phyloP scores from a whole-genome alignment of 345 rosid genomes.

The Jatropha curcas region DNA sequence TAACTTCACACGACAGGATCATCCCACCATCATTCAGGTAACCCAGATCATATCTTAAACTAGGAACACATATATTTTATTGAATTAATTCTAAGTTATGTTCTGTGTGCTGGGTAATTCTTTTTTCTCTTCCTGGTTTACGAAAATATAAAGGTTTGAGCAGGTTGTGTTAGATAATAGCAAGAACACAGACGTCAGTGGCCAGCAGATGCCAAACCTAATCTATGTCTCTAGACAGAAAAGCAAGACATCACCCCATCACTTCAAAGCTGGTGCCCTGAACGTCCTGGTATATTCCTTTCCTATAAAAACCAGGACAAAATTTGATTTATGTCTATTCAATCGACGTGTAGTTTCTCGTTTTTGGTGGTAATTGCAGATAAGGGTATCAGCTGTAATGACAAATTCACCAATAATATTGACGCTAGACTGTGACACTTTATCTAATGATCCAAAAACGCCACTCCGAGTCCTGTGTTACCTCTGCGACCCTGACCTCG shows the following conservation, averaged over 20 bases:
- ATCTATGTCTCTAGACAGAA: conserved; percentile 70
- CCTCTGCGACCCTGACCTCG: conserved; percentile 35
- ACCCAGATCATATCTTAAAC: too few species aligned
- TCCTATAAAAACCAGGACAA: too few species aligned
- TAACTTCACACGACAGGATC: conserved; percentile 51
- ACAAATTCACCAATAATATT: conserved; percentile 67
- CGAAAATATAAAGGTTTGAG: background rate
- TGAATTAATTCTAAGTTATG: too few species aligned
- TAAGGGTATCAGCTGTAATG: conserved; percentile 70
- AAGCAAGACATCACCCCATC: conserved; percentile 45
- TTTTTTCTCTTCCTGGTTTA: too few species aligned
- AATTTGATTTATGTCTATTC: too few species aligned
- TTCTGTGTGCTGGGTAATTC: too few species aligned
- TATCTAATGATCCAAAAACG: conserved; percentile 67
- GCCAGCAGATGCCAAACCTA: conserved; percentile 52
- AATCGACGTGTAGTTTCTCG: too few species aligned
- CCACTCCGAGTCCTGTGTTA: conserved; percentile 55
- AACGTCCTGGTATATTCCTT: conserved; percentile 49
- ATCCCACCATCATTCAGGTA: conserved; percentile 71
- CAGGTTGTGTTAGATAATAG: conserved; percentile 53
- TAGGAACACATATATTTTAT: too few species aligned
- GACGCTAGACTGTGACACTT: conserved; percentile 80
- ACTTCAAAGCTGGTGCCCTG: conserved; percentile 86
- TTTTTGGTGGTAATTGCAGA: too few species aligned
- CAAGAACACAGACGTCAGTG: conserved; percentile 40